Base-by-base conservation (phyloP, 2,329 filamentous ascomycete genomes). In the Botrytis fabae region DNA sequence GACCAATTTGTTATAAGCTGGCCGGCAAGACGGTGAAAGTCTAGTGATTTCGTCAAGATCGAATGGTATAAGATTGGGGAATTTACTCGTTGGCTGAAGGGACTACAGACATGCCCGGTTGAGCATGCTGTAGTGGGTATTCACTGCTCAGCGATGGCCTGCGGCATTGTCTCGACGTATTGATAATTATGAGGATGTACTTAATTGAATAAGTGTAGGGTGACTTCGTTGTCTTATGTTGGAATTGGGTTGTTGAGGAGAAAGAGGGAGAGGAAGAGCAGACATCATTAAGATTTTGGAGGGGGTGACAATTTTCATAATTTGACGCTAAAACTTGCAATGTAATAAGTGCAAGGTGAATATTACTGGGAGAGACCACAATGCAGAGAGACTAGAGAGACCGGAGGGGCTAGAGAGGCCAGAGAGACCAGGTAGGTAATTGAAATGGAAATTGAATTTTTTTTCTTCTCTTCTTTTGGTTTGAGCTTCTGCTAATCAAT, bases 121-220 rank as follows among this genome's bases (percentile, higher is more conserved):
- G 81, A 81, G 81, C 83, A 83, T 84, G 86, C 90, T 91, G 91
- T 90, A 94, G 92, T 91, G 90, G 90, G 88, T 85, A 89, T 93
- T 95, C 94, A 97, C 92, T 95, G 93, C 92, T 92, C 91, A 93
- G 90, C 91, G 91, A 92, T 86, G 87, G 91, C 90, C 90, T 87
- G 89, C 89, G 89, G 89, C 88, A 90, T 91, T 83, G 85, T 86
- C 86, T 92, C 90, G 91, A 92, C 90, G 86, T 91, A 91, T 90
- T 89, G 75, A 78, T 79, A 76, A 72, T 72, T 76, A 71, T 63
- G 74, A 75, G 73, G 42, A 54, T 61, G 42, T 65, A 72, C 60
- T 60, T 66, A 77, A 81, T 82, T 82, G 80, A 80, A 71, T 76
- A 80, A 73, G 75, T 77, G 75, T 84, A 85, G 83, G 82, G 85